A percentile compares a stretch with the other conserved stretches of the same genome.
phyloP scores from a whole-genome alignment of 148 eudicot species.

The Rhododendron ferrugineum region DNA sequence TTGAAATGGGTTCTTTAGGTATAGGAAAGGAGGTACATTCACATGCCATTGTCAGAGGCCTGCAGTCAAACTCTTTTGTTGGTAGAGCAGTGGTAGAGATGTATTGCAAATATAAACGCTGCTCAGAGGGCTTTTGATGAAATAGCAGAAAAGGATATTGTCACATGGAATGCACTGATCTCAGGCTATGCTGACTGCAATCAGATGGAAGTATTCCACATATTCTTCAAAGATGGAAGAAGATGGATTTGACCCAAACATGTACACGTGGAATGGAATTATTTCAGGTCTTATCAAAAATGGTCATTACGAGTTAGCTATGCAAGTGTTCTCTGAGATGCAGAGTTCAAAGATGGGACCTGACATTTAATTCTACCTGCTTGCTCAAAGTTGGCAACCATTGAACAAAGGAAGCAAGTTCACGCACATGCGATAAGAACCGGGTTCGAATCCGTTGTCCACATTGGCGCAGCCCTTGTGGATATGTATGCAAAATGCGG shows the following conservation, averaged over 20 bases:
- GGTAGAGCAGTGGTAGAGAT: conserved; percentile 49
- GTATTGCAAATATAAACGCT: conserved; percentile 33
- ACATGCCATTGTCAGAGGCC: conserved; percentile 37
- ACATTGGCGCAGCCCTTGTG: conserved; percentile 43
- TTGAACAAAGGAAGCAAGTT: conserved; percentile 50
- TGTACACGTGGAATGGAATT: conserved; percentile 55
- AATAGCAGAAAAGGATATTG: conserved; percentile 29
- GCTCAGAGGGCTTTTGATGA: conserved; percentile 36
- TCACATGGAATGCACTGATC: conserved; percentile 46
- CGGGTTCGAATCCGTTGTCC: conserved; percentile 40
- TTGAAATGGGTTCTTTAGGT: conserved; percentile 25
- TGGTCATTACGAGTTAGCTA: conserved; percentile 36
- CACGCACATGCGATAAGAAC: conserved; percentile 41
- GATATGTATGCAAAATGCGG: conserved; percentile 70
- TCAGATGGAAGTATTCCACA: conserved; percentile 23
- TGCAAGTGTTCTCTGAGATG: conserved; percentile 33
- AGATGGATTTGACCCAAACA: conserved; percentile 39
- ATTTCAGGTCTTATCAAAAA: conserved; percentile 38
- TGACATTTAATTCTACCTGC: conserved; percentile 39
- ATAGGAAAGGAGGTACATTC: conserved; percentile 47
- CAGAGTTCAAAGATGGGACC: conserved; percentile 34
- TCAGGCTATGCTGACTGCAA: conserved; percentile 47
- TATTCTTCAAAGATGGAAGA: conserved; percentile 37
- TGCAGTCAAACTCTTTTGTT: conserved; percentile 39
- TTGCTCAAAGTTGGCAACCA: conserved; percentile 44